Base-by-base conservation (phyloP, 495 filamentous ascomycete species). In the Usnea hakonensis region DNA sequence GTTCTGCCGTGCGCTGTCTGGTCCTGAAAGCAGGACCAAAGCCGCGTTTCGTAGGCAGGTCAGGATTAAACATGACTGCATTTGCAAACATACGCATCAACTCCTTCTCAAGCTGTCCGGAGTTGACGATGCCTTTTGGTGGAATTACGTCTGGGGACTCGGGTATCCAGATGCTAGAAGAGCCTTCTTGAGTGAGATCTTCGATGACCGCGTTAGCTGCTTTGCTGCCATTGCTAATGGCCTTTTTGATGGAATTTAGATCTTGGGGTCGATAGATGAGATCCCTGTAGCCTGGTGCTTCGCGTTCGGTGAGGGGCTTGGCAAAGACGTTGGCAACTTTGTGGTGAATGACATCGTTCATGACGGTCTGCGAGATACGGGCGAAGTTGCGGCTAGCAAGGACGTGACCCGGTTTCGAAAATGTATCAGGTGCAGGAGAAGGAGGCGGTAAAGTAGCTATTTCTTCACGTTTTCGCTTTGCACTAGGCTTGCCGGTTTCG, bases 51-150 rank as follows among this genome's bases (percentile, higher is more conserved):
- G 57, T 46, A 35, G 78, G 73, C 0, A 87, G 82, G 62, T 90
- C 84, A 1, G 87, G 84, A 65, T 97, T 98, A 80, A 91, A 98
- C 94, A 97, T 97, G 69, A 96, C 85, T 17, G 93, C 93, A 69
- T 98, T 98, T 56, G 90, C 87, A 69, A 97, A 97, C 88, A 97
- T 96, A 67, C 93, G 89, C 65, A 94, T 90, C n/a, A 98, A 73
- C 70, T 97, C 93, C 65, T 93, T 91, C 70, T 98, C 94, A 17
- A 98, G 78, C 71, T 98, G 94, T 5, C 86, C 82, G n/a, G 86
- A 89, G 74, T 97, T 98, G 71, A 98, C 89, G 62, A 98, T 95
- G 7, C 85, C 90, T 67, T 87, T 89, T 3, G 94, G 94, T 21
- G 94, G 93, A 17, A 92, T 76, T 48, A 96, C 74, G 48, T 95